These are phyloP conservation scores for Hyphodiscus hymeniophilus DNA, from an alignment of 495 filamentous ascomycete genomes.

Conservation along the genomic window DNA sequence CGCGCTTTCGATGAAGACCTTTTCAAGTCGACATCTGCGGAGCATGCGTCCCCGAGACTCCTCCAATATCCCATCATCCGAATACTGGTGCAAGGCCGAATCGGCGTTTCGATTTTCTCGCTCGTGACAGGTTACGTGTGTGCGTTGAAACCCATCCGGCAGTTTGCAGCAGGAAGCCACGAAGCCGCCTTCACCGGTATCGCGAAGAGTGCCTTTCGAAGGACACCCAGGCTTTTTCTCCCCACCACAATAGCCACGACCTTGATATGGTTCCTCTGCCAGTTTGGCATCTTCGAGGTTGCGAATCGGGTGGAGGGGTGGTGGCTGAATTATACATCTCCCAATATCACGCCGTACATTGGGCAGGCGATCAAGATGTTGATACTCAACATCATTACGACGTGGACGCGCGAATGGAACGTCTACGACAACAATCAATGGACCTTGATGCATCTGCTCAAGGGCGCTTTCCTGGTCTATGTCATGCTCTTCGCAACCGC, in stretches of 20 bases:
- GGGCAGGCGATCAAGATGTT: slow-evolving; percentile 30
- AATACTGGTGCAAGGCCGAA: slow-evolving; percentile 53
- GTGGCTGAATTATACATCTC: slow-evolving; percentile 50
- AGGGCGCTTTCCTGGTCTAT: slow-evolving; percentile 55
- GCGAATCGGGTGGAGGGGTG: slow-evolving; percentile 48
- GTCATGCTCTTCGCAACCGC: slow-evolving; percentile 45
- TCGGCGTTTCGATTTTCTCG: slow-evolving; percentile 59
- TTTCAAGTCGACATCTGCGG: slow-evolving; percentile 43
- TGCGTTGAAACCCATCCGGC: slow-evolving; percentile 56
- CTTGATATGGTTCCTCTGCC: slow-evolving; percentile 49
- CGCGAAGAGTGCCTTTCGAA: slow-evolving; percentile 54
- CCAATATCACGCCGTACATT: slow-evolving; percentile 30
- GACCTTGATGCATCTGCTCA: slow-evolving; percentile 54
- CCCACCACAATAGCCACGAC: slow-evolving; percentile 50
- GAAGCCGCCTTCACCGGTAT: slow-evolving; percentile 45
- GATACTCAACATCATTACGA: slow-evolving; percentile 41
- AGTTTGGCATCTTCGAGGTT: slow-evolving; percentile 50
- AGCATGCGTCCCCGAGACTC: slow-evolving; percentile 38
- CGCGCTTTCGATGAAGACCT: slow-evolving; percentile 51
- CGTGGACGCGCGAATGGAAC: slow-evolving; percentile 52
- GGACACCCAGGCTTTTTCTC: slow-evolving; percentile 53
- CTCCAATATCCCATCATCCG: slow-evolving; percentile 54
- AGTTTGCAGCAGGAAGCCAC: slow-evolving; percentile 44
- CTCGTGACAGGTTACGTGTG: slow-evolving; percentile 63
- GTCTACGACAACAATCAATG: slow-evolving; percentile 59